phyloP scores from a whole-genome alignment of 345 rosid species.

The Dimocarpus longan region DNA sequence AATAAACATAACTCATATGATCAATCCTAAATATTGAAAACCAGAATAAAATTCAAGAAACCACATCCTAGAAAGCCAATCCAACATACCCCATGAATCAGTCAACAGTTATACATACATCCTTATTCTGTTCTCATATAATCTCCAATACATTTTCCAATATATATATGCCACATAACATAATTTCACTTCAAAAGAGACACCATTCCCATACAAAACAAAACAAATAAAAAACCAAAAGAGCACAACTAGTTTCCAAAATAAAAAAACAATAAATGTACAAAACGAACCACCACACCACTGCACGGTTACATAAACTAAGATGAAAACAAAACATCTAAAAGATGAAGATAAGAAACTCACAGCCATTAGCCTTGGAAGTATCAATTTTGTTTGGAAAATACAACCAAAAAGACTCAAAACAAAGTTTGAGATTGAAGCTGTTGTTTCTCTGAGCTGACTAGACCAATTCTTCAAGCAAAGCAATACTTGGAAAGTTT shows the following conservation, averaged over 20 bases:
- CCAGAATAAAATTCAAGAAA: neutral
- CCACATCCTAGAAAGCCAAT: neutral
- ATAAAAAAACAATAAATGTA: neutral
- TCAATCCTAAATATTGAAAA: neutral
- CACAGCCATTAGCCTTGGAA: conserved; percentile 13
- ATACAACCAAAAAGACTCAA: neutral
- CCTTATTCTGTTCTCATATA: neutral
- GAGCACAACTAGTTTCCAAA: neutral
- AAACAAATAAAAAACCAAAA: neutral
- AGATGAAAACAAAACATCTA: neutral
- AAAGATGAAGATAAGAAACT: neutral
- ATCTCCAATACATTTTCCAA: neutral
- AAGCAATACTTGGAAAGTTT: neutral
- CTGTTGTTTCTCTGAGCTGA: neutral
- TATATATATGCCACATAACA: neutral
- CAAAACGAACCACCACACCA: neutral
- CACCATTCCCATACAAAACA: neutral
- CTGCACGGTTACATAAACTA: neutral
- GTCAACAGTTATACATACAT: neutral
- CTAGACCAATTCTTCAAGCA: neutral
- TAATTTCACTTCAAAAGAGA: neutral
- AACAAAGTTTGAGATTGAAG: neutral
- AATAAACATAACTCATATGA: neutral
- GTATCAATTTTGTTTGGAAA: neutral
- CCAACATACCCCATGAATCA: neutral